Conservation (phyloP, 371 early-diverging fungal genomes). For the Mortierella sp. region DNA sequence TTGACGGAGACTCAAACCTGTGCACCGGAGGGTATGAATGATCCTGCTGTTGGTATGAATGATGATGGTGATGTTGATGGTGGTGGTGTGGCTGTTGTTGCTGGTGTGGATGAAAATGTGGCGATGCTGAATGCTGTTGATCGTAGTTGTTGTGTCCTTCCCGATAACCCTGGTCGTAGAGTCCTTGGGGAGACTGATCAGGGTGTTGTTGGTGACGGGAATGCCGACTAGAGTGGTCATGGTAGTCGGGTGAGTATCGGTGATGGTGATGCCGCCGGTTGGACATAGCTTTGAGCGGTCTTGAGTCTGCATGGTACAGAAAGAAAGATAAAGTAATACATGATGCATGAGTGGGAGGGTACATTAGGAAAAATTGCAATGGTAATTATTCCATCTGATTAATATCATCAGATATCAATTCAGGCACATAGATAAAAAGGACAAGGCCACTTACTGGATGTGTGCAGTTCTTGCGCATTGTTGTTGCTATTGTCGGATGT, state of each 20-base stretch:
- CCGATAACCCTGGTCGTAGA: slow-evolving; percentile 23
- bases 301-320: slow-evolving; percentile 15
- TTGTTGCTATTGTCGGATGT: background rate
- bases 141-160: slow-evolving; percentile 13
- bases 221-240: slow-evolving; percentile 23
- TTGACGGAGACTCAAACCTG: background rate
- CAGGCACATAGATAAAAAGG: background rate
- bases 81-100: slow-evolving; percentile 1
- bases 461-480: background rate
- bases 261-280: slow-evolving; percentile 31
- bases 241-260: slow-evolving; percentile 34
- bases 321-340: background rate
- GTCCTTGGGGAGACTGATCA: background rate
- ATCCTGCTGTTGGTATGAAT: background rate
- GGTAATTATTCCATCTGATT: slow-evolving; percentile 4
- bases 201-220: slow-evolving; percentile 21
- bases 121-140: slow-evolving; percentile 9
- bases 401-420: background rate
- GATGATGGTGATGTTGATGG: background rate
- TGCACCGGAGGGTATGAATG: background rate
- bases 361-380: background rate
- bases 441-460: background rate
- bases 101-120: slow-evolving; percentile 20
- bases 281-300: slow-evolving; percentile 37
- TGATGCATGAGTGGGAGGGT: background rate